Base-by-base conservation (phyloP, 2,329 filamentous ascomycete genomes). In the Aspergillus tamarii region DNA sequence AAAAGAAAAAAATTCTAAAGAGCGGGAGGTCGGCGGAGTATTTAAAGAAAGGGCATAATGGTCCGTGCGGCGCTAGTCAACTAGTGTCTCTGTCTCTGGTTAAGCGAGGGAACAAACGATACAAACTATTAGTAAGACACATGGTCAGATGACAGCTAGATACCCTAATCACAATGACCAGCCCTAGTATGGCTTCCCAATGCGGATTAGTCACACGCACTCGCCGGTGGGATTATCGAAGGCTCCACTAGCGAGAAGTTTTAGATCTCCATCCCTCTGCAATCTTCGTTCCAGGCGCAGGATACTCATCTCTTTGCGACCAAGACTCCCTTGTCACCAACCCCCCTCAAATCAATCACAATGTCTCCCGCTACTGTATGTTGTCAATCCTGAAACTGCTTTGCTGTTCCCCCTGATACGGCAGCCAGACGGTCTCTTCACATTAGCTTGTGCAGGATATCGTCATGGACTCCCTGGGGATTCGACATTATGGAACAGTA, bases 321-420 rank as follows among this genome's bases (percentile, higher is more conserved):
- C 75, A 68, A 48, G 39, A 63, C 75, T 82, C 73, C 73, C 70
- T 70, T 67, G 68, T 67, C 67, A 70, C 69, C 70, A 72, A 69
- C 65, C 69, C 68, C 74, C 72, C 39, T 41, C 39, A 41, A 78
- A 68, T 65, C 76, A 82, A 75, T 81, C 83, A 85, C 83, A 91
- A 97, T 97, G 93, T 91, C 90, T 89, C 87, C 90, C 83, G 87
- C 90, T 84, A 87, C 90, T 85, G 94, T 97, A 97, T 84, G 93
- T 96, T 82, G 65, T 73, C 75, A 73, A 74, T 71, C 73, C 66
- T 65, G 59, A 67, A 87, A 91, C 82, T 84, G 93, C 93, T 97
- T 96, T 97, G 93, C 93, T 97, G 93, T 91, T 92, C 88, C 89
- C 87, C 85, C 85, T 78, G 67, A 67, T 69, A 63, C 63, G 64